A percentile compares a stretch with the other conserved stretches of the same genome.
These are phyloP conservation scores for Excoecaria agallocha DNA, from an alignment of 345 rosid genomes.

Conservation along the genomic window DNA sequence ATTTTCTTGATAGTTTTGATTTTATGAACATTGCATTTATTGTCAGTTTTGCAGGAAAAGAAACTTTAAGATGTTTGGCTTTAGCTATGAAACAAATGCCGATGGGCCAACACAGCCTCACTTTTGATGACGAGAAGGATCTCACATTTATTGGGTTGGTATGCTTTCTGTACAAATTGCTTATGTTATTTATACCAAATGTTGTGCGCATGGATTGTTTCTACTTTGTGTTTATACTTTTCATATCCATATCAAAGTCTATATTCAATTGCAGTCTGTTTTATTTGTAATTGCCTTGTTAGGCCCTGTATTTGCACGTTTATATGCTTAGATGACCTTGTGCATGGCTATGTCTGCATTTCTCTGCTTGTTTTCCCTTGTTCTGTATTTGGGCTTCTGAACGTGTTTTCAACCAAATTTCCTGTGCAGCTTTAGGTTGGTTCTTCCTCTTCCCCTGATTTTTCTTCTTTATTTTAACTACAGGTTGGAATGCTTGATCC, in stretches of 20 bases:
- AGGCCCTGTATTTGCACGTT: background rate
- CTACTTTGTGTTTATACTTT: background rate
- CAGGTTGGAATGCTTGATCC: constrained; percentile 99
- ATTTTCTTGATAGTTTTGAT: background rate
- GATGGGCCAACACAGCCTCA: constrained; percentile 60
- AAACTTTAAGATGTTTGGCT: constrained; percentile 89
- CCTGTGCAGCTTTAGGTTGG: background rate
- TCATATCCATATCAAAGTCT: background rate
- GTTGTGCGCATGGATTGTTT: background rate
- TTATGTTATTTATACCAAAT: constrained; percentile 6
- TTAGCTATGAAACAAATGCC: constrained; percentile 86
- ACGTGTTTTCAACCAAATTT: background rate
- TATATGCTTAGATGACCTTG: background rate
- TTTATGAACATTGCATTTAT: constrained; percentile 25
- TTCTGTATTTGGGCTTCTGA: background rate
- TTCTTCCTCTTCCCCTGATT: background rate
- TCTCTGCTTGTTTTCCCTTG: background rate
- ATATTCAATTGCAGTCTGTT: constrained; percentile 3
- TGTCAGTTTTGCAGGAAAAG: constrained; percentile 91
- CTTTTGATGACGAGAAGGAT: constrained; percentile 84
- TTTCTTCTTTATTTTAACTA: constrained; percentile 10
- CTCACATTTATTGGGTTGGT: constrained; percentile 99
- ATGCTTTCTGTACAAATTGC: constrained; percentile 54
- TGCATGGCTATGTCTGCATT: background rate
- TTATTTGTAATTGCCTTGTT: background rate